Evolutionary conservation across 2,329 filamentous ascomycete genomes (phyloP).

Genomic region (Didymella keratinophila): DNA sequence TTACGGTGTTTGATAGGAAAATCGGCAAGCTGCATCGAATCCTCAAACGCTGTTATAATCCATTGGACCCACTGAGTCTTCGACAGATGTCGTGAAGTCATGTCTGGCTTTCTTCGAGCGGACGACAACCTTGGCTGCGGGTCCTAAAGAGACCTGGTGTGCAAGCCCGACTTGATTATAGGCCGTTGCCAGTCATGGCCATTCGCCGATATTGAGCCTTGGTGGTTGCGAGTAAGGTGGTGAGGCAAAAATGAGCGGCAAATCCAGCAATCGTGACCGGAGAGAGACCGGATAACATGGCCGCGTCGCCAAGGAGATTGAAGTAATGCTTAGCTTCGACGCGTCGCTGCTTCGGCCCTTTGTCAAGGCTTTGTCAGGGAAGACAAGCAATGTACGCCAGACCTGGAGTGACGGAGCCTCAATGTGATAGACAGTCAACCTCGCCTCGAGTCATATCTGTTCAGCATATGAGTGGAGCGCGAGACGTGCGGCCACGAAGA

Average conservation of each 20-base stretch:
- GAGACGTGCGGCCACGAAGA: not conserved
- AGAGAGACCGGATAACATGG: not conserved
- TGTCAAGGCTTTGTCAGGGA: not conserved
- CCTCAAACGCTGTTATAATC: not conserved
- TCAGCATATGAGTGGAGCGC: not conserved
- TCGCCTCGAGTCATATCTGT: not conserved
- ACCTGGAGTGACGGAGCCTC: not conserved
- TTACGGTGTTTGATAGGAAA: not conserved
- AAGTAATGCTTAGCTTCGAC: not conserved
- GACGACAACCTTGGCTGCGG: not conserved
- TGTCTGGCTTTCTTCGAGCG: not conserved
- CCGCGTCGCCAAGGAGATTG: not conserved
- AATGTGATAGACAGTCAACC: not conserved
- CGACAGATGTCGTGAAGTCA: not conserved
- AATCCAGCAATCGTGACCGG: slow-evolving; percentile 2
- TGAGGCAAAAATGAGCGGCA: not conserved
- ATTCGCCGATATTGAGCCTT: not conserved
- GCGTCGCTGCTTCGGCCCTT: not conserved
- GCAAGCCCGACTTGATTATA: not conserved
- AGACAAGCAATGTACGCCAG: not conserved
- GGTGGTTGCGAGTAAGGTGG: slow-evolving; percentile 10
- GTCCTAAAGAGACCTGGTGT: not conserved
- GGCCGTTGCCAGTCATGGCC: not conserved
- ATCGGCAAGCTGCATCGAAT: slow-evolving; percentile 1
- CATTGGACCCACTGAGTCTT: not conserved